Evolutionary conservation across 2,329 filamentous ascomycete species (phyloP).

Genomic region (Diaporthe ilicicola): DNA sequence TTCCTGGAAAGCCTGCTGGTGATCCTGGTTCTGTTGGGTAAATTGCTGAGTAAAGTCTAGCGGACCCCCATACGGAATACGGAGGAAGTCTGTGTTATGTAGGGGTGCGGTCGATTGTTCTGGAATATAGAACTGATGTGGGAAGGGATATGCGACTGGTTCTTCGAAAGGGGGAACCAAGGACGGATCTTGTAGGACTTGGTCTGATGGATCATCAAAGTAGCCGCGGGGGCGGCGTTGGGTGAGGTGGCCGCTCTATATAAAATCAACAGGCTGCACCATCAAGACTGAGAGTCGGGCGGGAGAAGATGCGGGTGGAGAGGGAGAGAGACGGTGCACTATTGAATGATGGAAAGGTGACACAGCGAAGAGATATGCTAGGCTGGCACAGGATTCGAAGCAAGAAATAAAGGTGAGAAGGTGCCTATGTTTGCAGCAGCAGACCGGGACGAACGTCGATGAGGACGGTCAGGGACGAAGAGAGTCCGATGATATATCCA

Average conservation of each 20-base stretch:
- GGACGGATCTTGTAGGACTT: slow-evolving; percentile 45
- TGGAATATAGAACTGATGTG: slow-evolving; percentile 38
- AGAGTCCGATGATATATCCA: slow-evolving; percentile 51
- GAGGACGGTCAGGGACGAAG: slow-evolving; percentile 33
- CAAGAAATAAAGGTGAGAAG: slow-evolving; percentile 21
- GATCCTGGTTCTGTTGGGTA: slow-evolving; percentile 41
- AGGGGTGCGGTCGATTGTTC: slow-evolving; percentile 40
- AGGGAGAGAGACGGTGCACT: background rate
- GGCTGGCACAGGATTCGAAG: slow-evolving; percentile 6
- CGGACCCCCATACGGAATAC: background rate
- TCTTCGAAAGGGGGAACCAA: slow-evolving; percentile 10
- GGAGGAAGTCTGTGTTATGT: background rate
- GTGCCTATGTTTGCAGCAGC: slow-evolving; percentile 18
- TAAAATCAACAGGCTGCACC: slow-evolving; percentile 45
- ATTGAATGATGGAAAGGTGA: background rate
- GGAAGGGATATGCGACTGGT: slow-evolving; percentile 37
- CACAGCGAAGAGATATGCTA: slow-evolving; percentile 1
- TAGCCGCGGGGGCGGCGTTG: slow-evolving; percentile 54
- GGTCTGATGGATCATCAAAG: slow-evolving; percentile 48
- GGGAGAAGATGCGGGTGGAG: background rate
- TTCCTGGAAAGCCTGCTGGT: slow-evolving; percentile 36
- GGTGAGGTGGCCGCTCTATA: slow-evolving; percentile 49
- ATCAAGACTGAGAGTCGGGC: slow-evolving; percentile 37
- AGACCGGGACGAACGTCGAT: slow-evolving; percentile 41
- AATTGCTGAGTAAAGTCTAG: slow-evolving; percentile 41